Evolutionary conservation across 2,329 filamentous ascomycete genomes (phyloP), one percentile per base, ranked within the genome.

Genomic region (Lachnellula willkommii): DNA sequence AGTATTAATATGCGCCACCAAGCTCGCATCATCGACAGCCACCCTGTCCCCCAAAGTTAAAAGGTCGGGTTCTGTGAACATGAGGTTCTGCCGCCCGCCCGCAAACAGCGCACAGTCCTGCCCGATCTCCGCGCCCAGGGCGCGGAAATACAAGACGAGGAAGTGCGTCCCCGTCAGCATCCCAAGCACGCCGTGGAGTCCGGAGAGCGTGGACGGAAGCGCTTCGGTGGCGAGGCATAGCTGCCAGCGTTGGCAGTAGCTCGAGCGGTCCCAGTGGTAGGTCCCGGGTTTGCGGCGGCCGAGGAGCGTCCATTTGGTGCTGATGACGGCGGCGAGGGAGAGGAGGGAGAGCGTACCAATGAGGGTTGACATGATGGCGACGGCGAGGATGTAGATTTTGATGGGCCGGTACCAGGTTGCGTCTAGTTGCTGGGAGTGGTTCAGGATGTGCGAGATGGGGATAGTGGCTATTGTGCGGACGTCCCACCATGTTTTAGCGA

Each of bases 181-280:
- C 14, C 77, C 75, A 1, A 82, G 69, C 17, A 83, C 70, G 15
- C 80, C 80, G 26, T 75, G 65, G 1, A 76, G 74, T 3, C 75
- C 74, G 60, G 77, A 81, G 65, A 80, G 42, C 74, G 69, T 8
- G 76, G 71, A 1, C 79, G 22, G 74, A 3, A 83, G 66, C 17
- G 72, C 73, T 68, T 82, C 79, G 39, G 81, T 73, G 32, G 73
- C 72, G 3, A 82, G 70, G 63, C 78, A 79, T 8, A 82, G 63
- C 63, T 83, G 79, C 79, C 80, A 83, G 36, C 78, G 75, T 62
- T 83, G 80, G 66, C 79, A 82, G 68, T 82, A 83, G 15, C 73
- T 71, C 20, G 71, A 76, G 65, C 77, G 77, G 63, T 83, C 80
- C 80, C 80, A 83, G 66, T 81, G 77, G 61, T 80, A 80, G 58